Conservation (phyloP, 345 rosid genomes). For the Brassica napus region Da-Ae NC_063436.1:15807001-15807500, state of each 20-base stretch:
- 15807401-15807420: not conserved
- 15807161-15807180: not conserved
- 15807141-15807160: not conserved
- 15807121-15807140: conserved; percentile 6
- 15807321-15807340: not conserved
- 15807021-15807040: not conserved
- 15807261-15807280: not conserved
- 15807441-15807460: not conserved
- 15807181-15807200: not conserved
- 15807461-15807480: not conserved
- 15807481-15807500: not conserved
- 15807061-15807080: not conserved
- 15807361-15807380: not conserved
- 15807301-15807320: not conserved
- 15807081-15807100: conserved; percentile 6
- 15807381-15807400: not conserved
- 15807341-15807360: not conserved
- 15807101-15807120: not conserved
- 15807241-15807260: conserved; percentile 10
- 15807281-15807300: not conserved
- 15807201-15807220: not conserved
- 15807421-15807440: not conserved
- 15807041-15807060: not conserved
- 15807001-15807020: not conserved
- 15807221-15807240: not conserved